These are phyloP conservation scores for Ascochyta pisi DNA, from an alignment of 2,329 filamentous ascomycete species.

Conservation along the genomic window DNA sequence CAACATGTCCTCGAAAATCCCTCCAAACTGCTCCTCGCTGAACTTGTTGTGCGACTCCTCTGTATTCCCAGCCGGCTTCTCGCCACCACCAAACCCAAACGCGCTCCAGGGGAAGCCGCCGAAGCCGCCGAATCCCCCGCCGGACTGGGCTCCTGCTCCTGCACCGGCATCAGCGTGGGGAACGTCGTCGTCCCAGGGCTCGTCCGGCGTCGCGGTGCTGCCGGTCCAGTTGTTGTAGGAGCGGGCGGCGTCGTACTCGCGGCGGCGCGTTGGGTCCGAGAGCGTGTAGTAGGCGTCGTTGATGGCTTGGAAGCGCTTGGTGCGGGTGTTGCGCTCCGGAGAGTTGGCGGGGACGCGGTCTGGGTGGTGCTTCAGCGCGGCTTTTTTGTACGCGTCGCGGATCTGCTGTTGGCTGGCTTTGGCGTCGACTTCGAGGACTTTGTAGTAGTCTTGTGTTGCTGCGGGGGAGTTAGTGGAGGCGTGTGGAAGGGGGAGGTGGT, in stretches of 20 bases:
- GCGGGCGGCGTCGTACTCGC: conserved; percentile 83
- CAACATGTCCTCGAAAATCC: conserved; percentile 64
- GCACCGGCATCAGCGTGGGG: conserved; percentile 43
- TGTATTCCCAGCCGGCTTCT: conserved; percentile 50
- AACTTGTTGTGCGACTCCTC: conserved; percentile 62
- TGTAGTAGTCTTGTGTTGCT: conserved; percentile 24
- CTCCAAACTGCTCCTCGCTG: conserved; percentile 83
- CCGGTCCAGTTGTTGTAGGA: conserved; percentile 58
- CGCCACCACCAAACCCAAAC: conserved; percentile 65
- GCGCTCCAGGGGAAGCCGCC: conserved; percentile 78
- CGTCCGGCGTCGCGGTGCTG: conserved; percentile 53
- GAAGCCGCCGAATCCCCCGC: conserved; percentile 53
- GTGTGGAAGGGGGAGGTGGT: neutral
- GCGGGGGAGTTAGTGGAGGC: neutral
- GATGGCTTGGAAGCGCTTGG: conserved; percentile 87
- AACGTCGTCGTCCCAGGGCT: conserved; percentile 59
- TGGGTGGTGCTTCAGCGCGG: conserved; percentile 89
- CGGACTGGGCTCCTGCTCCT: conserved; percentile 1
- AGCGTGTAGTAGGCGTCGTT: conserved; percentile 95
- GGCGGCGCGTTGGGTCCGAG: conserved; percentile 76
- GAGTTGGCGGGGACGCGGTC: conserved; percentile 86
- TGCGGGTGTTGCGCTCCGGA: conserved; percentile 80
- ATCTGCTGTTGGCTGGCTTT: conserved; percentile 83
- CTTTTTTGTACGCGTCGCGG: conserved; percentile 92
- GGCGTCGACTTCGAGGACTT: conserved; percentile 70